Evolutionary conservation across 352 stramenopile species (phyloP), one percentile per base, ranked within the genome.

Genomic region (Blastocystis hominis): DNA sequence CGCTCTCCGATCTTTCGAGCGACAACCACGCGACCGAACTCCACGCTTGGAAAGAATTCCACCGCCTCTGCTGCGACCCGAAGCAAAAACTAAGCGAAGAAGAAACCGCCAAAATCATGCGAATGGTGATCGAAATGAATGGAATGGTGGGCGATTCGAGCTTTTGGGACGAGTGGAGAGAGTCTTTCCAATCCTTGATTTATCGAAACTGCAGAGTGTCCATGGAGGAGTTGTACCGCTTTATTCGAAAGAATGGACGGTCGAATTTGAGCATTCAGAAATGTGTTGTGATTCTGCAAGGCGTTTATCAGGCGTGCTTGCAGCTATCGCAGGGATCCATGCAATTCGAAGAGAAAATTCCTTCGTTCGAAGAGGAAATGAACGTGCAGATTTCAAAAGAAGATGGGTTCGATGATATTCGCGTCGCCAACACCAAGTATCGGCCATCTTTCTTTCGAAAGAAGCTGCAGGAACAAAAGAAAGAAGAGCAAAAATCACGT

Each of bases 361-460:
- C 46, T 17, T 34, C 15, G 1, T 15, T 30, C 6, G 2, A 62
- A 24, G n/a, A 34, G 40, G n/a, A 50, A 9, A 17, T 42, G n/a
- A 40, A 66, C 6, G 20, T 68, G 0, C 17, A 46, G 13, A 47
- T 15, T 20, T 38, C 47, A 3, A 6, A 56, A 17, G 66, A 36
- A 66, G 40, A 55, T 3, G 72, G 68, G 0, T 24, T 53, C n/a
- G 55, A 53, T 5, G 20, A 66, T 20, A 63, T 84, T 50, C 72
- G 72, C 34, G 55, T 84, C 6, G 72, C 72, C 5, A 64, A 84
- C 0, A 84, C 72, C 7, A 64, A 47, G 13, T 84, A 84, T 53
- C 53, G 47, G 20, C 72, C 72, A 34, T 84, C 72, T 3, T 84
- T 66, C 56, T 84, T 68, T n/a, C 20, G 72, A 2, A 84, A 68